Base-by-base conservation (phyloP, 2,329 filamentous ascomycete genomes). In the Alternaria sp. region DNA sequence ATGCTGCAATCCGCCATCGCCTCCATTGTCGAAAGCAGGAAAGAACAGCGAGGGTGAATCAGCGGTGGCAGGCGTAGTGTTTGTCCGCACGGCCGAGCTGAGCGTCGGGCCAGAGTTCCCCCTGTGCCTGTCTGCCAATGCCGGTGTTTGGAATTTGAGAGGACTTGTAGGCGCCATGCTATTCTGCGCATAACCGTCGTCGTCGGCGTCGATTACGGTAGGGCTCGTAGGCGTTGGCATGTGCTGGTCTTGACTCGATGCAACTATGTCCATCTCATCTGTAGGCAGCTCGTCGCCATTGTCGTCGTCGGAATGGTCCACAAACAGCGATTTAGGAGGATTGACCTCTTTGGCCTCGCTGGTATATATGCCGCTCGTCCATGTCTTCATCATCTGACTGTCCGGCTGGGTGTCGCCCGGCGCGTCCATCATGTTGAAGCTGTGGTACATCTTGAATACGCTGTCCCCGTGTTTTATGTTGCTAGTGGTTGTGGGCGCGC, bases 391-490 rank as follows among this genome's bases (percentile, higher is more conserved):
- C 49, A 84, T 79, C 66, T 85, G 83, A 57, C 82, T 82, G 57
- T 83, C 81, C 23, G 79, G 78, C 72, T 85, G 83, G 1, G 83
- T 85, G 63, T 85, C 83, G 53, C 82, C 82, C 2, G 75, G 74
- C 17, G 66, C 71, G 61, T 78, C 78, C 53, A 77, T 75, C 50
- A 73, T 80, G 32, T 72, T 80, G 63, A 83, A 83, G 32, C 80
- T 81, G 28, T 73, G 68, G 58, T 68, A 61, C 74, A 77, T 77
- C 28, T 68, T 80, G 43, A 49, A 61, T 17, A 59, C 67, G 44
- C 57, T 59, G 15, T 65, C 66, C 9, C 59, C 51, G 49, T 75
- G 66, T 19, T n/a, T 69, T 54, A 72, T 60, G 36, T 68, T 62
- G 19, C 54, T 70, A 17, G 69, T 71, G 17, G 57, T 71, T 17